phyloP scores from a whole-genome alignment of 345 rosid species.

The Salix udensis region DNA sequence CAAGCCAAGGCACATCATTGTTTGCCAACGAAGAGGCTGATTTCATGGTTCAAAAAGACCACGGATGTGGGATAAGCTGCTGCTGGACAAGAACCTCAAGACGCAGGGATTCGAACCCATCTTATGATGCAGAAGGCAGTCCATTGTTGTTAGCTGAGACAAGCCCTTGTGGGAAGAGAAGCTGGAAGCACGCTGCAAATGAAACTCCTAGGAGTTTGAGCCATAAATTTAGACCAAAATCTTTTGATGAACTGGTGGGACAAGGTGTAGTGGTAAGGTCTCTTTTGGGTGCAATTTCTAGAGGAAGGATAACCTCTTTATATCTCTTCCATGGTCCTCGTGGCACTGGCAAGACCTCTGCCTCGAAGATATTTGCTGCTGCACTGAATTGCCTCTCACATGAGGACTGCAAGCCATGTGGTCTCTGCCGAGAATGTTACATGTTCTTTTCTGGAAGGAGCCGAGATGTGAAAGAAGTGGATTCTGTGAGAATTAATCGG shows the following conservation, averaged over 20 bases:
- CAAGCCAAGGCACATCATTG: slow-evolving; percentile 41
- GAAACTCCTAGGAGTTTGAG: slow-evolving; percentile 63
- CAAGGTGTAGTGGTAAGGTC: slow-evolving; percentile 74
- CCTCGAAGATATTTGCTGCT: slow-evolving; percentile 85
- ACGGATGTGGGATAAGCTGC: slow-evolving; percentile 67
- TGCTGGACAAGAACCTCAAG: slow-evolving; percentile 89
- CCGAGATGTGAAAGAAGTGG: slow-evolving; percentile 71
- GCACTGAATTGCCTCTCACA: slow-evolving; percentile 82
- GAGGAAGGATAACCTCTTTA: slow-evolving; percentile 64
- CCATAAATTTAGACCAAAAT: slow-evolving; percentile 73
- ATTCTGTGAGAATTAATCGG: slow-evolving; percentile 62
- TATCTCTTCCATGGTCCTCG: slow-evolving; percentile 93
- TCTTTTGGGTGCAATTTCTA: slow-evolving; percentile 68
- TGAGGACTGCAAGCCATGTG: slow-evolving; percentile 77
- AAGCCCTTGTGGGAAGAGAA: slow-evolving; percentile 22
- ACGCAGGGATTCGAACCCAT: slow-evolving; percentile 56
- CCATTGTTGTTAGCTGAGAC: slow-evolving; percentile 49
- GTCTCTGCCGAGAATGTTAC: slow-evolving; percentile 74
- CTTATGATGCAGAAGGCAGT: slow-evolving; percentile 61
- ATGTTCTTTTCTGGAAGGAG: slow-evolving; percentile 61
- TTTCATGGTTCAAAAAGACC: slow-evolving; percentile 28
- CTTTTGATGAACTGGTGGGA: slow-evolving; percentile 79
- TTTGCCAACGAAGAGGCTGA: slow-evolving; percentile 51
- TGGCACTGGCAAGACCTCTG: slow-evolving; percentile 89
- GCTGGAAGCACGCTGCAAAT: slow-evolving; percentile 27